These are phyloP conservation scores for Skeletonema grethae DNA, from an alignment of 108 stramenopile genomes.

Conservation along the genomic window DNA sequence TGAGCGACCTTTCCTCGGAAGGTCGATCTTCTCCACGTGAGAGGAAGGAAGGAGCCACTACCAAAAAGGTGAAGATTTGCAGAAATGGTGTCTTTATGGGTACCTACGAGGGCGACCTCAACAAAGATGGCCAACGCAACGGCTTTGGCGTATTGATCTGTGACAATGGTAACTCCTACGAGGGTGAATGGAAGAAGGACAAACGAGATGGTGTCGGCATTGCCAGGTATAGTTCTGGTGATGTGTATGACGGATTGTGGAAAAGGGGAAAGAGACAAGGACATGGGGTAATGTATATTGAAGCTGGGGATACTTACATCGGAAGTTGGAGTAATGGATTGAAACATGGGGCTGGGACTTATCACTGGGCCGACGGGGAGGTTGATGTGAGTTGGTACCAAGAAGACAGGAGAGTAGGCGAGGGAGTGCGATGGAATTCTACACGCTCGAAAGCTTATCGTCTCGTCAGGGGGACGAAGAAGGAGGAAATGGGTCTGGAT, in stretches of 20 bases:
- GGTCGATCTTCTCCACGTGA: conserved; percentile 25
- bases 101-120: conserved; percentile 54
- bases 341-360: conserved; percentile 53
- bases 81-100: conserved; percentile 56
- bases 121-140: conserved; percentile 42
- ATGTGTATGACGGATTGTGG: conserved; percentile 56
- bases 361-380: conserved; percentile 55
- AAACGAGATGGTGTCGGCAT: conserved; percentile 54
- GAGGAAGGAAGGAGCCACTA: conserved; percentile 7
- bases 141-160: conserved; percentile 50
- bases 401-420: conserved; percentile 42
- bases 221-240: conserved; percentile 51
- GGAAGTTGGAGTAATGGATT: conserved; percentile 51
- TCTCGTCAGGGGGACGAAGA: conserved; percentile 37
- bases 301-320: conserved; percentile 50
- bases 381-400: conserved; percentile 56
- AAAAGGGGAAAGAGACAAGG: conserved; percentile 40
- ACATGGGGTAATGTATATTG: conserved; percentile 54
- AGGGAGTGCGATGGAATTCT: conserved; percentile 49
- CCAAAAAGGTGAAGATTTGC: conserved; percentile 54
- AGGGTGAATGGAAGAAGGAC: conserved; percentile 55
- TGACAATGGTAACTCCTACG: conserved; percentile 55
- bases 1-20: conserved; percentile 47
- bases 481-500: conserved; percentile 45
- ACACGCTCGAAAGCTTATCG: conserved; percentile 37